Evolutionary conservation across 441 rosid species (phyloP), one percentile per base, ranked within the genome.

Genomic region (Populus hybrid): DNA sequence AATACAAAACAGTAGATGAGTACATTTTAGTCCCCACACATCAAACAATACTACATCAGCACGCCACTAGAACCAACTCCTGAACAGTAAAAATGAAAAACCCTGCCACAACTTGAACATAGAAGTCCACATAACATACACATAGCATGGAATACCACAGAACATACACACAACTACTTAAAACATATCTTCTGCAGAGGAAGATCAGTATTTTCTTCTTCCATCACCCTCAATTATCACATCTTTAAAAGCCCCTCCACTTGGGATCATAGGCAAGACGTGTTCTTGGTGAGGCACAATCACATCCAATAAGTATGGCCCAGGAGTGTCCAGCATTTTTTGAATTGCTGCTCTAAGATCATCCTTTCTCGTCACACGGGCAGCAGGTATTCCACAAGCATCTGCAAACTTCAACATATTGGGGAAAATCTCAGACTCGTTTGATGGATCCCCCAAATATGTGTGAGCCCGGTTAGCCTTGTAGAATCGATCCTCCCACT

Each of bases 271-370:
- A 66, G 99, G 97, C 76, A 95, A 79, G 36, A 95, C 99, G 74
- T 95, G 99, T 80, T 94, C 99, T 82, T 95, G 98, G 82, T 94
- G 99, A 7, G 97, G 99, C 21, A 93, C 90, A 23, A 95, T 88
- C 35, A 94, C 98, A 75, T 95, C 98, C 86, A 95, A 77, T 77
- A 92, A 78, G 84, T 90, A 95, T 0, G 99, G 97, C 69, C 98
- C 98, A 0, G 97, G 98, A 3, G 99, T 94, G 77, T 91, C 91
- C 85, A 95, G 31, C 99, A 95, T 94, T 64, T 81, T 90, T 83
- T 92, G 90, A 33, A 94, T 86, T 72, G 98, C 94, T 12, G 90
- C 90, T 87, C 86, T 86, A 50, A 95, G 83, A 26, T 91, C 83
- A 35, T 81, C 90, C 83, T 86, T 91, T 85, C 78, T 88, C 6